phyloP scores from a whole-genome alignment of 1,284 basidiomycete species.

The Sparassis latifolia region DNA sequence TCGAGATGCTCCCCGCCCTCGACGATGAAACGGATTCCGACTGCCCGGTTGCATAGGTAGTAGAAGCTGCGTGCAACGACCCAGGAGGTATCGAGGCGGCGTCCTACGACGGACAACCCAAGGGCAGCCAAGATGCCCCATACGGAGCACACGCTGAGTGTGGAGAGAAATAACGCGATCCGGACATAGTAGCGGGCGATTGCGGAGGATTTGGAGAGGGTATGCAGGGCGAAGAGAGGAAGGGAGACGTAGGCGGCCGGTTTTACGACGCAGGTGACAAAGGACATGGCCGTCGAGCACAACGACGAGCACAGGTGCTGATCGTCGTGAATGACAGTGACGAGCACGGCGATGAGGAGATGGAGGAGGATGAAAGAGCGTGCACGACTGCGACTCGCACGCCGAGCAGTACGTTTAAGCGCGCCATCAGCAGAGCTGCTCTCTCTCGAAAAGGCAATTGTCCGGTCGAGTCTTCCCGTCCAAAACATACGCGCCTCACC shows the following conservation, averaged over 20 bases:
- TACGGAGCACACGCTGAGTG: constrained; percentile 68
- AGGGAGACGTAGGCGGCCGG: constrained; percentile 70
- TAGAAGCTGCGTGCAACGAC: constrained; percentile 87
- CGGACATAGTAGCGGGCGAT: constrained; percentile 69
- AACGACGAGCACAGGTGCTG: neutral
- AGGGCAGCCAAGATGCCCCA: constrained; percentile 74
- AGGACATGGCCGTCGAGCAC: constrained; percentile 39
- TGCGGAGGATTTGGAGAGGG: constrained; percentile 48
- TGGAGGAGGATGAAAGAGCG: neutral
- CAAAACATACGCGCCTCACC: too few species aligned
- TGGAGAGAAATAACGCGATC: constrained; percentile 67
- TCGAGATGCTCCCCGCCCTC: constrained; percentile 83
- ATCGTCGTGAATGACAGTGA: constrained; percentile 4
- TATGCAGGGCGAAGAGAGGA: constrained; percentile 55
- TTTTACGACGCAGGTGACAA: constrained; percentile 51
- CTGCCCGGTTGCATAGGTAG: constrained; percentile 52
- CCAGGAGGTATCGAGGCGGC: constrained; percentile 80
- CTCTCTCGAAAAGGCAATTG: too few species aligned
- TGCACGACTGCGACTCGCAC: neutral
- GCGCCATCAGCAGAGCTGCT: neutral
- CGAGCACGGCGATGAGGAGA: constrained; percentile 1
- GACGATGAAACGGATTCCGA: constrained; percentile 72
- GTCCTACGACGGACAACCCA: constrained; percentile 64
- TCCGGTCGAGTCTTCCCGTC: too few species aligned
- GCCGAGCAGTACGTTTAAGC: neutral